Conservation (phyloP, 2,329 filamentous ascomycete genomes). For the Paraphoma chrysanthemicola region DNA sequence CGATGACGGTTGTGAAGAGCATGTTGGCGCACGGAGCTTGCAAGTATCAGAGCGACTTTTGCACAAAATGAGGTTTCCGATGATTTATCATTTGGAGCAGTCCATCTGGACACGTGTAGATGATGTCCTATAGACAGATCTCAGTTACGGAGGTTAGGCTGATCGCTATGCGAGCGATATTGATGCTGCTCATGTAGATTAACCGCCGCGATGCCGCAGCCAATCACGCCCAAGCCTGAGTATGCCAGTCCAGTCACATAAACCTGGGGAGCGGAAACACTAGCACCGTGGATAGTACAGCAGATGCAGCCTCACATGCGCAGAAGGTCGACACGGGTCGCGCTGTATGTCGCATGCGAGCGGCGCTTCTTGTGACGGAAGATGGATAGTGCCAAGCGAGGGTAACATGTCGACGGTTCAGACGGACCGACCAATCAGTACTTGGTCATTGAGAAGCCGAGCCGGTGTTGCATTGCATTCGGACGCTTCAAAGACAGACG, state of each 20-base stretch:
- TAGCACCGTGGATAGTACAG: not conserved
- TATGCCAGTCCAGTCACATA: not conserved
- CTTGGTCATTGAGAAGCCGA: too few relatives aligned
- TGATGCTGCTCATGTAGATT: slow-evolving; percentile 46
- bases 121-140: slow-evolving; percentile 31
- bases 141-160: slow-evolving; percentile 21
- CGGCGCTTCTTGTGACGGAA: too few relatives aligned
- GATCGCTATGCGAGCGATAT: slow-evolving; percentile 33
- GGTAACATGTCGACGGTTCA: not conserved
- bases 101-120: slow-evolving; percentile 44
- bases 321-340: not conserved
- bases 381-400: not conserved
- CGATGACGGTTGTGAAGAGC: slow-evolving; percentile 27
- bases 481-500: too few relatives aligned
- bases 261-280: slow-evolving; percentile 13
- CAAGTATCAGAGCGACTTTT: not conserved
- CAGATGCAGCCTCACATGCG: not conserved
- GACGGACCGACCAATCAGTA: not conserved
- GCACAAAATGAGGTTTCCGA: not conserved
- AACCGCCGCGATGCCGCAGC: slow-evolving; percentile 32
- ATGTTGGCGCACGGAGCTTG: slow-evolving; percentile 25
- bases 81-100: slow-evolving; percentile 26
- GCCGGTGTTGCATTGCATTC: too few relatives aligned
- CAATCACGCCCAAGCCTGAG: slow-evolving; percentile 27
- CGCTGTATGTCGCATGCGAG: not conserved